A percentile compares a stretch with the other conserved stretches of the same genome.
These are phyloP conservation scores for Peronosclerospora sorghi DNA, from an alignment of 352 stramenopile genomes.

Conservation along the genomic window DNA sequence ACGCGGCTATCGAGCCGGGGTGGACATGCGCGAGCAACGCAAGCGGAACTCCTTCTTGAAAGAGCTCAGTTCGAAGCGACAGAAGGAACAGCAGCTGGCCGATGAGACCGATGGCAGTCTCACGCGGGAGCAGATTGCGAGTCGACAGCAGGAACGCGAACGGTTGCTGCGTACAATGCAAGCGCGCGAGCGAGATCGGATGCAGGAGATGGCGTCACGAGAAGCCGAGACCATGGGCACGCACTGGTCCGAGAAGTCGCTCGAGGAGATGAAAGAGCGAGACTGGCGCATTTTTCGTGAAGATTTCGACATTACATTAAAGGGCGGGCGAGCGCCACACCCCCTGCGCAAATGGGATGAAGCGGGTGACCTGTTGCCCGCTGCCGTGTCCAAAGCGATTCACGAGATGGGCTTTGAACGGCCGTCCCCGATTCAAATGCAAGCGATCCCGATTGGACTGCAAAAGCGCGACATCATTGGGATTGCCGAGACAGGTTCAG, in stretches of 20 bases:
- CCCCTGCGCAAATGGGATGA: constrained; percentile 91
- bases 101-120: constrained; percentile 56
- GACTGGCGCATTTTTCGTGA: constrained; percentile 99
- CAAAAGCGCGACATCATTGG: constrained; percentile 96
- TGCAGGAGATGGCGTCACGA: constrained; percentile 53
- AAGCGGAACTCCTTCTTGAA: constrained; percentile 86
- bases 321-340: constrained; percentile 79
- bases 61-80: constrained; percentile 78
- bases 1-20: constrained; percentile 86
- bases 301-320: constrained; percentile 98
- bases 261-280: constrained; percentile 91
- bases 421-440: constrained; percentile 97
- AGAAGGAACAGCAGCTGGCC: constrained; percentile 61
- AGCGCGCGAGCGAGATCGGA: constrained; percentile 38
- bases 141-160: constrained; percentile 59
- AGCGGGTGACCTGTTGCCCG: constrained; percentile 37
- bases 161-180: constrained; percentile 64
- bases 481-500: constrained; percentile 97
- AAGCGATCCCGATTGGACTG: constrained; percentile 95
- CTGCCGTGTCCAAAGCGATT: constrained; percentile 84
- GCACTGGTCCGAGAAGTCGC: constrained; percentile 91
- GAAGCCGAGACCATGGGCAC: constrained; percentile 66
- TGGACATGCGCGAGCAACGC: constrained; percentile 89
- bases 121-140: constrained; percentile 45
- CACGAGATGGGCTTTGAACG: constrained; percentile 89